Evolutionary conservation across 345 rosid genomes (phyloP).

Genomic region (Populus tremula): DNA sequence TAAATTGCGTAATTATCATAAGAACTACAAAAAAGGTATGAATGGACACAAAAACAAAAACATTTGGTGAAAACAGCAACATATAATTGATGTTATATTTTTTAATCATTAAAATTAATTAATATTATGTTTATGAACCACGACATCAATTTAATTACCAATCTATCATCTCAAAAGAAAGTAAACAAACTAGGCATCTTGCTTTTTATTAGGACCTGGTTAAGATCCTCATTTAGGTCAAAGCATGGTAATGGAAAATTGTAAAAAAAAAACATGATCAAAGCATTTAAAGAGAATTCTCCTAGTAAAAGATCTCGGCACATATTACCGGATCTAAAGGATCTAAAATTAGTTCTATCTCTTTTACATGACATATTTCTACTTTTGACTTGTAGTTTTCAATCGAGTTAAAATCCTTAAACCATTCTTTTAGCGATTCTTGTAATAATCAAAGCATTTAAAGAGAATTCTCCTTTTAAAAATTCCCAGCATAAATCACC

Average conservation of each 20-base stretch:
- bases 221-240: no score
- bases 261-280: constrained; percentile 55
- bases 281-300: constrained; percentile 58
- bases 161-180: no score
- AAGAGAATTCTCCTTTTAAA: constrained; percentile 57
- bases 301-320: constrained; percentile 60
- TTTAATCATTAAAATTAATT: no score
- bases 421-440: constrained; percentile 14
- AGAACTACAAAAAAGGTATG: no score
- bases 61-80: no score
- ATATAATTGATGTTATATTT: no score
- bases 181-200: no score
- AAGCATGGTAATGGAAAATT: constrained; percentile 73
- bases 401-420: not conserved
- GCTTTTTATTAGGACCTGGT: no score
- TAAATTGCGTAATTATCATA: no score
- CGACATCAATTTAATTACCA: no score
- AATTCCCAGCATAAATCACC: constrained; percentile 63
- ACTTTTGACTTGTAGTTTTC: not conserved
- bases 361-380: constrained; percentile 8
- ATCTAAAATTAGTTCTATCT: constrained; percentile 60
- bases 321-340: constrained; percentile 57
- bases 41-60: no score
- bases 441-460: constrained; percentile 40
- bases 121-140: fast-evolving